Evolutionary conservation across 2,329 filamentous ascomycete species (phyloP).

Genomic region (Xylariaceae sp.): DNA sequence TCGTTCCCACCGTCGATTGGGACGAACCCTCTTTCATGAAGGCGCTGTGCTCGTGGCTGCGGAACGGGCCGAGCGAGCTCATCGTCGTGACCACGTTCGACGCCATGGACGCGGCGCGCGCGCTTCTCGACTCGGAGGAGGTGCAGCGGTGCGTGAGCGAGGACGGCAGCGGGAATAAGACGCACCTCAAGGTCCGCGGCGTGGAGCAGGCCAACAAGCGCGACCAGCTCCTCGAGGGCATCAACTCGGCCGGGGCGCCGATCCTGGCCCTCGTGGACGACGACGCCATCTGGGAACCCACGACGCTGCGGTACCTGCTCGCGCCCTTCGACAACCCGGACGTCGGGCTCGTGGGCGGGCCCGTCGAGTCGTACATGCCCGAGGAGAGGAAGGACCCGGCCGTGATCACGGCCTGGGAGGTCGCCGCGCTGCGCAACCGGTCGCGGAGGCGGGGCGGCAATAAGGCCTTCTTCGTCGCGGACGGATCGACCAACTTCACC

Average conservation of each 20-base stretch:
- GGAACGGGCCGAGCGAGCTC: constrained; percentile 21
- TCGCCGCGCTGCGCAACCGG: constrained; percentile 24
- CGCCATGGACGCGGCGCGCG: not conserved
- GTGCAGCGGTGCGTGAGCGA: no score
- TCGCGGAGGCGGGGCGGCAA: constrained; percentile 17
- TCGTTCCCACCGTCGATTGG: constrained; percentile 26
- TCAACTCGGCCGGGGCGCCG: constrained; percentile 17
- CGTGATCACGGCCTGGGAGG: constrained; percentile 26
- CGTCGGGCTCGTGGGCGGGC: constrained; percentile 22
- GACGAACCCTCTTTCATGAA: constrained; percentile 16
- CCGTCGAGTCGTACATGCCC: constrained; percentile 22
- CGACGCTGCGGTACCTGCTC: constrained; percentile 18
- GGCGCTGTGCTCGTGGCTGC: constrained; percentile 22
- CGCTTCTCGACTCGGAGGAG: constrained; percentile 1
- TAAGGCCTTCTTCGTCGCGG: constrained; percentile 18
- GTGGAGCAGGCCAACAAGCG: constrained; percentile 30
- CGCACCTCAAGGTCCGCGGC: no score
- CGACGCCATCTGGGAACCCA: constrained; percentile 22
- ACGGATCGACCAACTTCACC: constrained; percentile 24
- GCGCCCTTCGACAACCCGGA: constrained; percentile 24
- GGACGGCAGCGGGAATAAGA: no score
- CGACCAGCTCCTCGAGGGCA: constrained; percentile 21
- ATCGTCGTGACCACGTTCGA: constrained; percentile 25
- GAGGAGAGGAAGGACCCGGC: constrained; percentile 12
- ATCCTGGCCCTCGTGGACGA: constrained; percentile 28